Base-by-base conservation (phyloP, 2,329 filamentous ascomycete genomes). In the Pyricularia grisea region DNA sequence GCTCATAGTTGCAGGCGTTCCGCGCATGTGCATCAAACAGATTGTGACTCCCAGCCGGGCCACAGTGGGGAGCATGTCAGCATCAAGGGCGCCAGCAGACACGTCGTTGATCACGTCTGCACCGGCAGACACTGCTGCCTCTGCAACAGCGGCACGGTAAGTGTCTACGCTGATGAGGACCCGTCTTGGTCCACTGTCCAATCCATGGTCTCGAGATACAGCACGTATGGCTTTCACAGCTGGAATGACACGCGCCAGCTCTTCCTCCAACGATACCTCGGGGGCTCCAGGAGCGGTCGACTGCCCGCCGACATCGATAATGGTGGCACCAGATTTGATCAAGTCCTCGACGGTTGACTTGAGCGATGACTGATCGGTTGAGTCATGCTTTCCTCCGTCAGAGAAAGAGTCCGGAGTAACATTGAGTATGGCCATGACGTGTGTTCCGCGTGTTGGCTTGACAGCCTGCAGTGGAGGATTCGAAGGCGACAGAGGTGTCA, bases 401-500 rank as follows among this genome's bases (percentile, higher is more conserved):
- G 94, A 98, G 81, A 99, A 99, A 11, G 94, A 98, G 80, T 99
- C 94, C 0, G 94, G 94, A 0, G 95, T 98, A 68, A 97, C 81
- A 79, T 99, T 99, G 65, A 98, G 83, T 72, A 99, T 97, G 68
- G 92, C 92, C 95, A 99, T 99, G 73, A 97, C 80, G 65, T 88
- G 87, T 0, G 94, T 97, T 68, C 81, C 83, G 66, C 89, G 86
- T 65, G 84, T 82, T 7, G 84, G 79, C 36, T 82, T 80, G 33
- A 88, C 79, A 23, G 91, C 84, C 67, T 87, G 86, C 58, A 95
- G 79, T 0, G 87, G 81, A 12, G 83, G 78, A 55, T 85, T 76
- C 6, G 77, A 77, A 6, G 78, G 65, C 2, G 82, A 83, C 50
- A 90, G 77, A 2, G 87, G 87, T 1, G 87, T 88, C 67, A 89